Evolutionary conservation across 2,329 filamentous ascomycete species (phyloP).

Genomic region (Bipolaris zeicola): DNA sequence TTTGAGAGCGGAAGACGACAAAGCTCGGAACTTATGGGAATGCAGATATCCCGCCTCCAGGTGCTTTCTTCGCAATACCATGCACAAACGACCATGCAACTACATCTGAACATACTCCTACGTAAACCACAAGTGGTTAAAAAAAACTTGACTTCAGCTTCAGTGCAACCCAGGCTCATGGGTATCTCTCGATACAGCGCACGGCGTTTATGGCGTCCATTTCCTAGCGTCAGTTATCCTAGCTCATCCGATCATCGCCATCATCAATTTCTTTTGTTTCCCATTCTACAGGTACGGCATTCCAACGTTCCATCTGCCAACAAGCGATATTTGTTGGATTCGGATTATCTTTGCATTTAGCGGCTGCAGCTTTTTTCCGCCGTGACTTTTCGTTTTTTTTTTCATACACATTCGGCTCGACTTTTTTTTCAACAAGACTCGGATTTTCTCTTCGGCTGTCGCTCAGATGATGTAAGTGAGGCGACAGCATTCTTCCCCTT

Average conservation of each 20-base stretch:
- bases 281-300: slow-evolving; percentile 5
- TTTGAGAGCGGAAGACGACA: slow-evolving; percentile 55
- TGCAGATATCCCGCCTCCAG: slow-evolving; percentile 1
- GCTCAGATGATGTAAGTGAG: neutral
- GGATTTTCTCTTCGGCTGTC: neutral
- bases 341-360: slow-evolving; percentile 2
- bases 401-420: neutral
- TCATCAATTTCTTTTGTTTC: neutral
- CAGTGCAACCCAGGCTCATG: slow-evolving; percentile 6
- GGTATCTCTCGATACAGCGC: slow-evolving; percentile 5
- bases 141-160: neutral
- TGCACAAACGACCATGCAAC: neutral
- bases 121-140: neutral
- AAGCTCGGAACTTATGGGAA: neutral
- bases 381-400: neutral
- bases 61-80: slow-evolving; percentile 12
- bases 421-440: neutral
- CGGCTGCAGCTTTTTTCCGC: neutral
- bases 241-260: slow-evolving; percentile 1
- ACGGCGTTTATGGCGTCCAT: slow-evolving; percentile 13
- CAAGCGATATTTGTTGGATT: neutral
- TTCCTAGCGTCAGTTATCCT: neutral
- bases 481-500: neutral
- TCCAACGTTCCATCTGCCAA: neutral
- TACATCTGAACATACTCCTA: slow-evolving; percentile 1